These are phyloP conservation scores for Xylaria sp. DNA, from an alignment of 2,329 filamentous ascomycete species.

Conservation along the genomic window DNA sequence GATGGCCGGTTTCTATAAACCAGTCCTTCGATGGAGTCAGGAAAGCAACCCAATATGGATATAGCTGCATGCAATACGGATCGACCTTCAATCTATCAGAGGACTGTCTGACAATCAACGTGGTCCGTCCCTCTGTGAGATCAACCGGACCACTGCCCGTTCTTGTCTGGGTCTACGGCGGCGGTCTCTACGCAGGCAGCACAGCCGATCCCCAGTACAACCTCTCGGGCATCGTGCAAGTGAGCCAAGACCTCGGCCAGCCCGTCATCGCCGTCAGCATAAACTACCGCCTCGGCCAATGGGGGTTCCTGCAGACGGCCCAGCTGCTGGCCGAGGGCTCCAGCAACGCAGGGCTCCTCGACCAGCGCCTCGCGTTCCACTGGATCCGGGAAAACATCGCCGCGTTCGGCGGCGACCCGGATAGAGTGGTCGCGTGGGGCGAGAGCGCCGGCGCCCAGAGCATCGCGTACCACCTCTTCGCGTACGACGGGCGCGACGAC, in stretches of 20 bases:
- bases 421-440: slow-evolving; percentile 56
- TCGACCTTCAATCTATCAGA: slow-evolving; percentile 51
- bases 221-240: slow-evolving; percentile 64
- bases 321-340: slow-evolving; percentile 50
- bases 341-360: slow-evolving; percentile 56
- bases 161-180: slow-evolving; percentile 64
- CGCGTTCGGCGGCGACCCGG: slow-evolving; percentile 55
- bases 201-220: slow-evolving; percentile 65
- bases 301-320: slow-evolving; percentile 58
- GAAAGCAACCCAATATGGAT: slow-evolving; percentile 49
- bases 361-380: slow-evolving; percentile 54
- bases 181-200: slow-evolving; percentile 58
- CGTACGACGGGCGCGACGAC: slow-evolving; percentile 62
- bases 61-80: slow-evolving; percentile 54
- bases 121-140: slow-evolving; percentile 49
- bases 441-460: slow-evolving; percentile 51
- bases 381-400: slow-evolving; percentile 62
- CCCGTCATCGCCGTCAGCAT: slow-evolving; percentile 60
- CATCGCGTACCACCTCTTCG: slow-evolving; percentile 55
- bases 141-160: slow-evolving; percentile 47
- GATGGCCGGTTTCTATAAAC: slow-evolving; percentile 46
- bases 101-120: slow-evolving; percentile 53
- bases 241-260: slow-evolving; percentile 56
- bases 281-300: slow-evolving; percentile 60
- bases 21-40: slow-evolving; percentile 47